phyloP scores from a whole-genome alignment of 345 rosid genomes.

The Salix udensis region DNA sequence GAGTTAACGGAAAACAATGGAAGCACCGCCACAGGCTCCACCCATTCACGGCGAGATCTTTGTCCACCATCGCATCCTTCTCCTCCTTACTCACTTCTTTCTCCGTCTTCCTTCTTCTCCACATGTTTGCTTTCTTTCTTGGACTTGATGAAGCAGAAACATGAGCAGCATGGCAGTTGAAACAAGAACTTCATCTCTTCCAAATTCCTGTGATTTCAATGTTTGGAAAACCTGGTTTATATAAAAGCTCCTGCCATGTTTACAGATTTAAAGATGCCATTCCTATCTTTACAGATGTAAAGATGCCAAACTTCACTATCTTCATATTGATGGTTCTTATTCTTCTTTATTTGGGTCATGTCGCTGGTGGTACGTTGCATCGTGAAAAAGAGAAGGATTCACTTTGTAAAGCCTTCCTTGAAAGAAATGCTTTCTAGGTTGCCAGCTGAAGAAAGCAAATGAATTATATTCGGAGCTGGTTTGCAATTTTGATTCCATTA shows the following conservation, averaged over 20 bases:
- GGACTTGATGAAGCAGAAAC: constrained; percentile 48
- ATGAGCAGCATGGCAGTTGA: constrained; percentile 42
- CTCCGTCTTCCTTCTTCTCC: constrained; percentile 13
- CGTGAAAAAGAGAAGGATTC: not conserved
- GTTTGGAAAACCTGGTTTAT: constrained; percentile 9
- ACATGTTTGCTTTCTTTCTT: constrained; percentile 34
- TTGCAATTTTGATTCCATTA: not conserved
- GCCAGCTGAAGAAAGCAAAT: not conserved
- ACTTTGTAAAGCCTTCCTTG: constrained; percentile 6
- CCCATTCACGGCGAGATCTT: not conserved
- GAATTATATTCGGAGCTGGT: not conserved
- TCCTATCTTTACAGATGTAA: constrained; percentile 21
- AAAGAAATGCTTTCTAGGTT: constrained; percentile 8
- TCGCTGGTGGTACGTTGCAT: not conserved
- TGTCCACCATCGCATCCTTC: not conserved
- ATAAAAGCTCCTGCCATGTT: constrained; percentile 16
- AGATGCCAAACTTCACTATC: constrained; percentile 33
- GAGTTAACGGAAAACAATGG: not conserved
- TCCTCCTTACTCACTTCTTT: too few species aligned
- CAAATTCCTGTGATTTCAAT: constrained; percentile 11
- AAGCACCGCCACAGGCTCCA: not conserved
- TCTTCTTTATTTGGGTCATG: constrained; percentile 9
- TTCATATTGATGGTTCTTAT: constrained; percentile 10
- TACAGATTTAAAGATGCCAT: constrained; percentile 26
- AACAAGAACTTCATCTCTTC: constrained; percentile 43